Evolutionary conservation across 2,329 filamentous ascomycete genomes (phyloP).

Genomic region (Sclerotinia trifoliorum): DNA sequence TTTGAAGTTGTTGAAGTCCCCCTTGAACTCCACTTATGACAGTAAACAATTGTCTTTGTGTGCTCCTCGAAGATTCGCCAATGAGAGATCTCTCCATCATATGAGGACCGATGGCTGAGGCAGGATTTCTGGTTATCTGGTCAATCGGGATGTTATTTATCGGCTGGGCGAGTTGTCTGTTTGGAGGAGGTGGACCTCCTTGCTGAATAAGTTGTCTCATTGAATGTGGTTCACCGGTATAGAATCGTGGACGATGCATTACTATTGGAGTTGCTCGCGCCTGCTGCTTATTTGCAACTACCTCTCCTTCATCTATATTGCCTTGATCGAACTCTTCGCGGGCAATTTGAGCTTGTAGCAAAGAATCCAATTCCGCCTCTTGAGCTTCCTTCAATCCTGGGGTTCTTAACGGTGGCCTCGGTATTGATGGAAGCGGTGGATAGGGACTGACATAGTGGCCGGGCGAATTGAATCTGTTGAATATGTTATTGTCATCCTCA

Average conservation of each 20-base stretch:
- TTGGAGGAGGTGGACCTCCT: slow-evolving; percentile 1
- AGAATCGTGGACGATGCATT: slow-evolving; percentile 15
- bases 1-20: slow-evolving; percentile 33
- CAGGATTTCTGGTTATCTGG: not conserved
- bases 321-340: slow-evolving; percentile 24
- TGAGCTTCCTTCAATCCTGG: slow-evolving; percentile 9
- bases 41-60: slow-evolving; percentile 32
- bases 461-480: slow-evolving; percentile 15
- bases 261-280: not conserved
- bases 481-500: slow-evolving; percentile 9
- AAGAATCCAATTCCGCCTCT: slow-evolving; percentile 26
- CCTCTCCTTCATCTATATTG: slow-evolving; percentile 15
- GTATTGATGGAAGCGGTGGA: slow-evolving; percentile 21
- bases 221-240: not conserved
- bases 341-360: slow-evolving; percentile 31
- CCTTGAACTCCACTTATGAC: slow-evolving; percentile 31
- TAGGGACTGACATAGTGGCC: slow-evolving; percentile 25
- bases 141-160: slow-evolving; percentile 1
- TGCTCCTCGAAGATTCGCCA: slow-evolving; percentile 29
- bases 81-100: slow-evolving; percentile 23
- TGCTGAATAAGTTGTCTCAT: not conserved
- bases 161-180: not conserved
- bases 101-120: not conserved
- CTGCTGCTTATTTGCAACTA: slow-evolving; percentile 1
- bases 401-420: slow-evolving; percentile 14